Evolutionary conservation across 1,284 basidiomycete genomes (phyloP), one percentile per base, ranked within the genome.

Genomic region (Calocybe gambosa): DNA sequence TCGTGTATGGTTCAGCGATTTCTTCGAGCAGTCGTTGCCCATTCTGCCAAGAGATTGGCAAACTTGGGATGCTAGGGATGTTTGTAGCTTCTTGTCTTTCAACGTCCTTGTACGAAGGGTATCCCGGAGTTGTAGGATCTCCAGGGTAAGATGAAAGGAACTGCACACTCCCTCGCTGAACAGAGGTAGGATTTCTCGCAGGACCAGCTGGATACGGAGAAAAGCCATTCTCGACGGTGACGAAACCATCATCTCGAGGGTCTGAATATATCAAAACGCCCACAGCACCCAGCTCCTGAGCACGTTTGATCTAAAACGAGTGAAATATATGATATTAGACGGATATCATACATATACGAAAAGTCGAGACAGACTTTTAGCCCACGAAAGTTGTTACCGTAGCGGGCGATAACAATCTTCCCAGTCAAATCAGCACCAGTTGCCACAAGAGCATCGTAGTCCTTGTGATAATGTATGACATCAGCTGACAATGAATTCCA

Each of bases 141-240:
- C 84, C 84, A 1, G 93, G 91, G 62, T 94, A 94, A 28, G 71
- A 62, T 13, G 84, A 85, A 31, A 94, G 61, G 60, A 78, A 95
- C 62, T 93, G 87, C 1, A 93, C 92, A 23, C 82, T 87, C 15
- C 94, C 95, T 39, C 94, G 81, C 65, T 97, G 85, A 9, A 94
- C 82, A 2, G 86, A 77, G 5, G 80, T 82, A 0, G 88, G 89
- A 62, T 93, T 89, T 33, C 90, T 78, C 34, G 92, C 93, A 23
- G 93, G 92, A 0, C 94, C 93, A 13, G 79, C 71, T 0, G 94
- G 95, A 63, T 96, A 89, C 13, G 80, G 70, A 36, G 71, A 65
- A 58, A 83, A 89, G 1, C 88, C 89, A 52, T 94, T 92, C 49
- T 78, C 79, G 16, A 78, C 77, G 1, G 85, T 91, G 25, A 93